Evolutionary conservation across 805 yeast genomes (phyloP).

Genomic region (Nematodospora valgi): DNA sequence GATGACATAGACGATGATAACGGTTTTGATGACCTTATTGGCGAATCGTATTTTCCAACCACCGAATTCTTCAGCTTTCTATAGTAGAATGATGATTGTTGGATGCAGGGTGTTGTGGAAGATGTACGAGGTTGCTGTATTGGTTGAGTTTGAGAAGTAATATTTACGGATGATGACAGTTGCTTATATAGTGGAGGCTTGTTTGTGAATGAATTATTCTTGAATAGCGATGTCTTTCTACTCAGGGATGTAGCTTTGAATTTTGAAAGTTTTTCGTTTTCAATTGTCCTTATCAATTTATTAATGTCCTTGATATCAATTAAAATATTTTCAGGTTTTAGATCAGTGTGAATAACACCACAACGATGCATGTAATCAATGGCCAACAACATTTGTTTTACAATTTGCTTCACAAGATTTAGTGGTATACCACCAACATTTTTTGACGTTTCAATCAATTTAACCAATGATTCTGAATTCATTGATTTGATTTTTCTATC

Average conservation of each 20-base stretch:
- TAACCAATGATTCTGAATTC: constrained; percentile 22
- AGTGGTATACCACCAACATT: constrained; percentile 54
- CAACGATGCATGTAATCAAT: constrained; percentile 54
- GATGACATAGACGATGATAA: constrained; percentile 42
- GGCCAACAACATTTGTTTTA: constrained; percentile 53
- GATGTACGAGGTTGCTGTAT: constrained; percentile 12
- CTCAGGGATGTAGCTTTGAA: constrained; percentile 2
- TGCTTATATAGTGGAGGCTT: too few species aligned
- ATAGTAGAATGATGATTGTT: constrained; percentile 9
- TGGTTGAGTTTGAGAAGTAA: too few species aligned
- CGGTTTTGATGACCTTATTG: constrained; percentile 46
- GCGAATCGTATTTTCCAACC: constrained; percentile 18
- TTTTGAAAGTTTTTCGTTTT: constrained; percentile 21
- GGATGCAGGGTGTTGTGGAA: constrained; percentile 11
- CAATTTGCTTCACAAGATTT: constrained; percentile 50
- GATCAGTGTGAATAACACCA: constrained; percentile 39
- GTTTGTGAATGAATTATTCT: constrained; percentile 2
- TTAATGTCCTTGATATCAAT: constrained; percentile 46
- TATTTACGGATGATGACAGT: constrained; percentile 2
- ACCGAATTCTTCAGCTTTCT: constrained; percentile 13
- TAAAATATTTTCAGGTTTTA: constrained; percentile 40
- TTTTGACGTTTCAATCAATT: constrained; percentile 32
- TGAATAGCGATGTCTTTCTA: constrained; percentile 2
- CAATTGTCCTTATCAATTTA: constrained; percentile 43
- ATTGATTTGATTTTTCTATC: constrained; percentile 11